Evolutionary conservation across 768 basidiomycete species (phyloP).

Genomic region (Boletus rex-veris): DNA sequence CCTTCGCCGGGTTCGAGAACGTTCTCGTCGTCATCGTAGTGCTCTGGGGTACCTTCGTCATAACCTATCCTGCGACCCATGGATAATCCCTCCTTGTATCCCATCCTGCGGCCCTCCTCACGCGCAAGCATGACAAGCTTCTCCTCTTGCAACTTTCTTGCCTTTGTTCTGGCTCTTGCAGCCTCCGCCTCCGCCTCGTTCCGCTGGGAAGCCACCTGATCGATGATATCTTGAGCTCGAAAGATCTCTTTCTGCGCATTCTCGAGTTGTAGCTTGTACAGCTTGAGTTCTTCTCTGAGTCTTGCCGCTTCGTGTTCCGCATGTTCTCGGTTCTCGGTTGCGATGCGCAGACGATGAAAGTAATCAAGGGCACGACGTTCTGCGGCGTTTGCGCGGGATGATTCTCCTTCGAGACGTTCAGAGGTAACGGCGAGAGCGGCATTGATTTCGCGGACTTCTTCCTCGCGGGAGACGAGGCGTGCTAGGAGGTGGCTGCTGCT

Average conservation of each 20-base stretch:
- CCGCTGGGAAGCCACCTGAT: conserved; percentile 40
- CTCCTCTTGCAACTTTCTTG: conserved; percentile 42
- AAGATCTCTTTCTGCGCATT: conserved; percentile 44
- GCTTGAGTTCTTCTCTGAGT: conserved; percentile 40
- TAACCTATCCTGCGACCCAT: conserved; percentile 29
- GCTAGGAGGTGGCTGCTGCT: conserved; percentile 30
- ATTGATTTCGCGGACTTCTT: conserved; percentile 32
- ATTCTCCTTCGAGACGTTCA: conserved; percentile 40
- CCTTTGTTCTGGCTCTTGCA: conserved; percentile 42
- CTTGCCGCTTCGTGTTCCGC: conserved; percentile 39
- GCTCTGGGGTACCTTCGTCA: conserved; percentile 28
- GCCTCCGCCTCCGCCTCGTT: conserved; percentile 46
- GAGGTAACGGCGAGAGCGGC: conserved; percentile 22
- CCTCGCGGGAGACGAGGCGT: conserved; percentile 28
- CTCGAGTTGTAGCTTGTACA: conserved; percentile 45
- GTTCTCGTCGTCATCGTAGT: conserved; percentile 12
- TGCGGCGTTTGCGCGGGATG: conserved; percentile 41
- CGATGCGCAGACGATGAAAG: conserved; percentile 39
- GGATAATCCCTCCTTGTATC: conserved; percentile 41
- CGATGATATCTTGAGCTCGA: conserved; percentile 41
- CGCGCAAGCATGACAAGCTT: conserved; percentile 39
- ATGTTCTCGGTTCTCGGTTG: conserved; percentile 37
- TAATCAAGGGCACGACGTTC: conserved; percentile 47
- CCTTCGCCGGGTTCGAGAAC: conserved; percentile 9
- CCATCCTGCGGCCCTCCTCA: conserved; percentile 41